Evolutionary conservation across 2,329 filamentous ascomycete genomes (phyloP), one percentile per base, ranked within the genome.

Genomic region (Alternaria consortialis): DNA sequence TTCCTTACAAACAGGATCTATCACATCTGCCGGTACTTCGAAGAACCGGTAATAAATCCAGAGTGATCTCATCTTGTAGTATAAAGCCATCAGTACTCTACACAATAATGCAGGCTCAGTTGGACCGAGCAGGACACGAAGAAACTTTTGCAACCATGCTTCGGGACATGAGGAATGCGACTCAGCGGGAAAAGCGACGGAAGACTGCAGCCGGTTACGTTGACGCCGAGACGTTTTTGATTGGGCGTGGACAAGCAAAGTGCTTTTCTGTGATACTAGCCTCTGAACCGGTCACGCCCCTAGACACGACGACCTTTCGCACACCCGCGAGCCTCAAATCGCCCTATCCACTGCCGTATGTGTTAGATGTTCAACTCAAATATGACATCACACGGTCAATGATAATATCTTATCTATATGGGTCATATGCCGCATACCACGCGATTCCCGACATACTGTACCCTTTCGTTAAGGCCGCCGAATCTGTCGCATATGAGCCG

Each of bases 71-170:
- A 43, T 53, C 51, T 15, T 53, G 51, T 44, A 27, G 37, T 44
- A 44, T 53, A 29, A 53, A 53, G 12, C 37, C 39, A 32, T 43
- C n/a, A 32, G 27, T 40, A n/a, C 51, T 53, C 12, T 53, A 44
- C 29, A 27, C 29, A 7, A 53, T 53, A 8, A 44, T 53, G 39
- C 51, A 53, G 29, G 51, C 51, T 12, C 29, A 43, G 29, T 34
- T 36, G 7, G 29, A 53, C 9, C 29, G 29, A 40, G 39, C 51
- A 32, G 39, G 29, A n/a, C 27, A 53, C 13, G 27, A 36, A 17
- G 27, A 12, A 3, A 53, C 51, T 13, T 53, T 53, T 53, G n/a
- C 51, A 20, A 53, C 51, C 12, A 53, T 53, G 29, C 51, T 53
- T 31, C 39, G 29, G n/a, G 51, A 53, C 8, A 40, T 31, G 2